Base-by-base conservation (phyloP, 495 filamentous ascomycete species). In the Usnea hakonensis region DNA sequence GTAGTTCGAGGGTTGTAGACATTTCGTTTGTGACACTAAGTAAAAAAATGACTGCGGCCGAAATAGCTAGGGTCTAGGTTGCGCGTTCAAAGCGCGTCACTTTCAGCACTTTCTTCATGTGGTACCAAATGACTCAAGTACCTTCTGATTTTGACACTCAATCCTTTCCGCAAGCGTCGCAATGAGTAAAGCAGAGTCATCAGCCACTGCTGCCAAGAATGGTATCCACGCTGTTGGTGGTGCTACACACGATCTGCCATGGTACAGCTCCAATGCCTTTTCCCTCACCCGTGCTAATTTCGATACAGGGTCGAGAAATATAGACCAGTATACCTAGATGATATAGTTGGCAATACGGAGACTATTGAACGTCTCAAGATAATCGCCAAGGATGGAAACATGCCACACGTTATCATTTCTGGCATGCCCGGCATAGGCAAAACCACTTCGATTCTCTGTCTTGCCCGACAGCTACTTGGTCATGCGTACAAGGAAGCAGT, bases 351-450 rank as follows among this genome's bases (percentile, higher is more conserved):
- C 64, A 99, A 99, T 72, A 95, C 87, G 16, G 94, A 99, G 72
- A 99, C 94, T 0, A 87, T 99, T 67, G 95, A 97, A 74, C 89
- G 94, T 23, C 79, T 99, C 67, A 97, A 99, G 74, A 97, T 99
- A 67, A 99, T 99, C 67, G 92, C 95, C 21, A 94, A 91, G 74
- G 94, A 99, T 79, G 94, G 94, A 68, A 99, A 99, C 76, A 96
- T 99, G 90, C 94, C 94, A 8, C 94, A 99, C 75, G 79, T 99
- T 71, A 99, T 99, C 74, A 99, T 99, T 69, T 96, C 91, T 11
- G 94, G 94, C 63, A 97, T 96, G 94, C 94, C 94, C 10, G 94
- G 94, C 70, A 99, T 97, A 72, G 94, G 94, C 77, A 99, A 99
- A 82, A 99, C 94, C 11, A 97, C 94, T 9, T 97, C 92, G 36